phyloP scores from a whole-genome alignment of 768 basidiomycete genomes.

The Boletus insuetus region DNA sequence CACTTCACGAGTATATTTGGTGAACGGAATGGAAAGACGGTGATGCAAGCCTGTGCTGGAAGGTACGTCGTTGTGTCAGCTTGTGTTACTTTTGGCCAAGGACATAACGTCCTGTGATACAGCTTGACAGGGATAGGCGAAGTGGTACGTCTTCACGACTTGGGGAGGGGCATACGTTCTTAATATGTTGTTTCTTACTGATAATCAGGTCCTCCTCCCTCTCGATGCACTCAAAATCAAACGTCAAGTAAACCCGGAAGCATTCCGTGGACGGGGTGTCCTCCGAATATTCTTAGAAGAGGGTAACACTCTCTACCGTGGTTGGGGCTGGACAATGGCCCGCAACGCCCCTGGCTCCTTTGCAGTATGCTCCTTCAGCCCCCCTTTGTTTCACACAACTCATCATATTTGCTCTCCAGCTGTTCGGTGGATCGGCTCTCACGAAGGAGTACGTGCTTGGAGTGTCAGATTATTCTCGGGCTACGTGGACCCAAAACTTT shows the following conservation, averaged over 20 bases:
- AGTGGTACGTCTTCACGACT: constrained; percentile 58
- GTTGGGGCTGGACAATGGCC: constrained; percentile 99
- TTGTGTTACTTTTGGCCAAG: background rate
- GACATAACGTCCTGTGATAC: constrained; percentile 3
- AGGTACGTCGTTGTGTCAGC: constrained; percentile 49
- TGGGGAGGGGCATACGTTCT: background rate
- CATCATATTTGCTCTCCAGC: constrained; percentile 44
- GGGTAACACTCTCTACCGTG: constrained; percentile 88
- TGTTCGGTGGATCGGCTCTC: constrained; percentile 93
- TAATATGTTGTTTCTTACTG: background rate
- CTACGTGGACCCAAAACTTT: constrained; percentile 98
- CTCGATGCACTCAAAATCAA: constrained; percentile 98
- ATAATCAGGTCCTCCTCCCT: constrained; percentile 77
- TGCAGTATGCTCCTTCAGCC: constrained; percentile 57
- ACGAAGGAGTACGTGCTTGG: constrained; percentile 94
- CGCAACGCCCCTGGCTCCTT: constrained; percentile 96
- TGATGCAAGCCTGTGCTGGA: constrained; percentile 94
- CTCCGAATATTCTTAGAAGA: constrained; percentile 90
- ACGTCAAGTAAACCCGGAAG: constrained; percentile 97
- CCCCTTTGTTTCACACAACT: background rate
- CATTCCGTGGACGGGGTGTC: constrained; percentile 92
- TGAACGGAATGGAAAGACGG: constrained; percentile 91
- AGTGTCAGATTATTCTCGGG: constrained; percentile 84
- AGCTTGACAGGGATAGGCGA: constrained; percentile 86
- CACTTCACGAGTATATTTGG: constrained; percentile 83